phyloP scores from a whole-genome alignment of 148 eudicot genomes.

The Rhododendron kiyosumense region DNA sequence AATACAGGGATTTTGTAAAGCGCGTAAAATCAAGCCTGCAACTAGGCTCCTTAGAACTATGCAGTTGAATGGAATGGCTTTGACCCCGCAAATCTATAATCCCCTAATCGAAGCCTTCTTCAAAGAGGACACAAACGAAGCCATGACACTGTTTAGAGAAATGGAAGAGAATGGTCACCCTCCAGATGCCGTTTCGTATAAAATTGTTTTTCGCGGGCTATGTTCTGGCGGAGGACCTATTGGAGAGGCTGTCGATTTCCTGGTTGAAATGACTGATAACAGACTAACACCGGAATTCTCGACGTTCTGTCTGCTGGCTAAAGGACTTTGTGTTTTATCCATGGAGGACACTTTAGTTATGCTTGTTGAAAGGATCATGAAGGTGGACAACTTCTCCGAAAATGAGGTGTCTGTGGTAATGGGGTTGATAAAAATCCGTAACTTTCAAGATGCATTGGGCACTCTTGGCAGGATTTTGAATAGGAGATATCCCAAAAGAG shows the following conservation, averaged over 20 bases:
- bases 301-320: conserved; percentile 76
- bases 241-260: conserved; percentile 81
- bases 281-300: conserved; percentile 66
- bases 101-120: conserved; percentile 78
- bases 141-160: conserved; percentile 70
- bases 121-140: conserved; percentile 51
- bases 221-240: conserved; percentile 91
- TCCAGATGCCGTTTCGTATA: conserved; percentile 68
- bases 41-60: conserved; percentile 71
- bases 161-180: conserved; percentile 75
- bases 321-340: conserved; percentile 69
- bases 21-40: conserved; percentile 70
- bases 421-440: conserved; percentile 80
- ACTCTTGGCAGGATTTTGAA: conserved; percentile 55
- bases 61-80: conserved; percentile 75
- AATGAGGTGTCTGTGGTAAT: conserved; percentile 69
- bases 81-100: conserved; percentile 81
- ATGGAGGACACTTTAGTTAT: conserved; percentile 75
- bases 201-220: conserved; percentile 77
- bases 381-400: conserved; percentile 45
- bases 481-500: conserved; percentile 38
- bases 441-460: conserved; percentile 79
- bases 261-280: conserved; percentile 63
- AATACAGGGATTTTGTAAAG: conserved; percentile 85
- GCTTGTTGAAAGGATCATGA: conserved; percentile 67